These are phyloP conservation scores for Dendrothele bispora DNA, from an alignment of 768 basidiomycete genomes.

Conservation along the genomic window DNA sequence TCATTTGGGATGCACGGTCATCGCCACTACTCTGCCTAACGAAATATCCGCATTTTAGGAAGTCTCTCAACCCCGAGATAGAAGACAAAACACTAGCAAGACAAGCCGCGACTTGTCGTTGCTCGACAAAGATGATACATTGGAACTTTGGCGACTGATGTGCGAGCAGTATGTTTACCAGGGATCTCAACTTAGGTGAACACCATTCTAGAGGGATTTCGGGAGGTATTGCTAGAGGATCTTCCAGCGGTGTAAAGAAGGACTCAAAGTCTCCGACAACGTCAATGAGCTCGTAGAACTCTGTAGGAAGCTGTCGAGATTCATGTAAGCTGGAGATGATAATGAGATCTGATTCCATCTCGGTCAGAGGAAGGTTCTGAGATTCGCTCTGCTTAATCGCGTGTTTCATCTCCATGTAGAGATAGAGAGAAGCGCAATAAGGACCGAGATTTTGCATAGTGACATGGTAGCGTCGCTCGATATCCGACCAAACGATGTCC, in stretches of 20 bases:
- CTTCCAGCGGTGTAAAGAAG: slow-evolving; percentile 33
- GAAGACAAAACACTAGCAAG: slow-evolving; percentile 64
- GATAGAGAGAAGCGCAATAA: slow-evolving; percentile 72
- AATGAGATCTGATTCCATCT: not conserved
- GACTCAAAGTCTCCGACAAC: slow-evolving; percentile 46
- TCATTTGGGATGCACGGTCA: slow-evolving; percentile 52
- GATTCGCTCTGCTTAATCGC: slow-evolving; percentile 41
- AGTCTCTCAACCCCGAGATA: slow-evolving; percentile 55
- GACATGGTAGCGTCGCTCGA: slow-evolving; percentile 61
- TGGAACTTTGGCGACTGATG: slow-evolving; percentile 63
- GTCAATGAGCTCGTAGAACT: slow-evolving; percentile 46
- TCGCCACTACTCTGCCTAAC: slow-evolving; percentile 65
- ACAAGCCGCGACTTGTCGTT: slow-evolving; percentile 74
- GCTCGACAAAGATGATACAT: slow-evolving; percentile 85
- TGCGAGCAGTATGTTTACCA: slow-evolving; percentile 60
- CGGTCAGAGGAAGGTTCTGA: slow-evolving; percentile 8
- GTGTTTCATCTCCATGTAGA: slow-evolving; percentile 59
- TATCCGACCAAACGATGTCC: slow-evolving; percentile 55
- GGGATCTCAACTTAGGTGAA: slow-evolving; percentile 66
- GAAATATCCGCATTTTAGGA: slow-evolving; percentile 62
- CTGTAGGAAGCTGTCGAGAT: slow-evolving; percentile 27
- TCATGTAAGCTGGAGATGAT: not conserved
- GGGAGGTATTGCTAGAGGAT: slow-evolving; percentile 33
- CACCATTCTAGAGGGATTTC: slow-evolving; percentile 60
- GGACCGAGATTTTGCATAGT: slow-evolving; percentile 68